Evolutionary conservation across 495 filamentous ascomycete species (phyloP).

Genomic region (Penicillium chermesinum): DNA sequence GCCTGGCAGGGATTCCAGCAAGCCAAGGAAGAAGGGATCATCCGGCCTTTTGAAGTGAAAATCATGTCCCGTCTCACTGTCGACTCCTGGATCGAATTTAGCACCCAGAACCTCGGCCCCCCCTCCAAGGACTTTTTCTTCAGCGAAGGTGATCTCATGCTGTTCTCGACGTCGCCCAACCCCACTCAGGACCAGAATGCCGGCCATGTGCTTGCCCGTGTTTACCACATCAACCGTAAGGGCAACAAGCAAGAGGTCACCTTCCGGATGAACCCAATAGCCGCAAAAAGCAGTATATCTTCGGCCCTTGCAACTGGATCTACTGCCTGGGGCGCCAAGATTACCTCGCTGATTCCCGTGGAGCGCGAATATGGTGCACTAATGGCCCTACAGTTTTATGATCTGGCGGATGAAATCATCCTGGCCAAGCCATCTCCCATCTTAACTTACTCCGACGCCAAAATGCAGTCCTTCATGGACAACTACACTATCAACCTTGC

Average conservation of each 20-base stretch:
- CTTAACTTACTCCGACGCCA: constrained; percentile 68
- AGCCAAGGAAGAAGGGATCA: constrained; percentile 75
- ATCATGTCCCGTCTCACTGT: constrained; percentile 80
- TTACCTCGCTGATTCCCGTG: constrained; percentile 82
- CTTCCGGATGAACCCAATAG: constrained; percentile 68
- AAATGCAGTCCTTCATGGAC: constrained; percentile 57
- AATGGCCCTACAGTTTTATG: constrained; percentile 86
- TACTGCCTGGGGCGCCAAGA: constrained; percentile 68
- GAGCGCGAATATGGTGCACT: constrained; percentile 94
- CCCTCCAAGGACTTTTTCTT: constrained; percentile 67
- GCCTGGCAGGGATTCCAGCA: constrained; percentile 94
- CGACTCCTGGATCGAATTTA: constrained; percentile 88
- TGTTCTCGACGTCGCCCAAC: constrained; percentile 68
- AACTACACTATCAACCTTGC: constrained; percentile 83
- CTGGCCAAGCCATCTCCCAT: constrained; percentile 83
- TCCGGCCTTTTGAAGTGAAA: constrained; percentile 76
- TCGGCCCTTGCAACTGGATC: constrained; percentile 50
- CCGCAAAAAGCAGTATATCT: constrained; percentile 46
- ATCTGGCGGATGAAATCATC: constrained; percentile 86
- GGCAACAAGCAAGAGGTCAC: constrained; percentile 72
- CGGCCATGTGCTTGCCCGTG: constrained; percentile 79
- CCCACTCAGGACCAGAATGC: constrained; percentile 57
- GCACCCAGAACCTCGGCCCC: constrained; percentile 64
- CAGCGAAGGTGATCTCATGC: constrained; percentile 80
- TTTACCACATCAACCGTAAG: constrained; percentile 73